These are phyloP conservation scores for Fraxinus nigra DNA, from an alignment of 305 asterid genomes.

Conservation along the genomic window DNA sequence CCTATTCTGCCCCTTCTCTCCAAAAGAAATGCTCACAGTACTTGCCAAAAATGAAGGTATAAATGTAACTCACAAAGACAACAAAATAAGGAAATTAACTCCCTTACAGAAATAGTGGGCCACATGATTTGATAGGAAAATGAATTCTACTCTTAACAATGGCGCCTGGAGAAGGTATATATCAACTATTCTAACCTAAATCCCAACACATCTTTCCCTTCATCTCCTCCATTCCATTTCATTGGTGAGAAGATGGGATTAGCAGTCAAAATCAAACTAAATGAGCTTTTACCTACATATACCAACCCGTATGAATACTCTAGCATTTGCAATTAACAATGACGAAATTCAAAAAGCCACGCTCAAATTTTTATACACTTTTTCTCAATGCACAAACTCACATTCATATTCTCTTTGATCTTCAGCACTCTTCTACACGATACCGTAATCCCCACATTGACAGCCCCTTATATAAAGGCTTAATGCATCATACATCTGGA, in stretches of 20 bases:
- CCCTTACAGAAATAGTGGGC: too few species aligned
- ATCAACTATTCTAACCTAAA: background rate
- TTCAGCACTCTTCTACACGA: background rate
- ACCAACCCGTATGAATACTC: background rate
- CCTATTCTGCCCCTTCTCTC: too few species aligned
- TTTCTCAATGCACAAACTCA: background rate
- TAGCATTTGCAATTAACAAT: background rate
- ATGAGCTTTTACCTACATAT: background rate
- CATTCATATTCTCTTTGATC: background rate
- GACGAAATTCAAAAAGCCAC: background rate
- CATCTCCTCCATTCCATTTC: background rate
- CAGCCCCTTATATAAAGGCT: background rate
- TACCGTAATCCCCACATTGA: background rate
- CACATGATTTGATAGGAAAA: too few species aligned
- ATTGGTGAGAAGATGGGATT: background rate
- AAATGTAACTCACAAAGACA: too few species aligned
- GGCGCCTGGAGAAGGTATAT: too few species aligned
- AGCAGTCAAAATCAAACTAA: background rate
- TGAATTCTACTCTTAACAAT: too few species aligned
- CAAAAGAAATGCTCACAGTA: too few species aligned
- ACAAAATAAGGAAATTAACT: too few species aligned
- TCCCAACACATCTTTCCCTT: background rate
- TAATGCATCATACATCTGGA: background rate
- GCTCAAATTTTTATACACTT: background rate
- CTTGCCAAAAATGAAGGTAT: too few species aligned